Percentiles rank a stretch among this genome's conserved stretches.
Evolutionary conservation across 208 protist species (phyloP).

Genomic region (Trypanosoma mega): DNA sequence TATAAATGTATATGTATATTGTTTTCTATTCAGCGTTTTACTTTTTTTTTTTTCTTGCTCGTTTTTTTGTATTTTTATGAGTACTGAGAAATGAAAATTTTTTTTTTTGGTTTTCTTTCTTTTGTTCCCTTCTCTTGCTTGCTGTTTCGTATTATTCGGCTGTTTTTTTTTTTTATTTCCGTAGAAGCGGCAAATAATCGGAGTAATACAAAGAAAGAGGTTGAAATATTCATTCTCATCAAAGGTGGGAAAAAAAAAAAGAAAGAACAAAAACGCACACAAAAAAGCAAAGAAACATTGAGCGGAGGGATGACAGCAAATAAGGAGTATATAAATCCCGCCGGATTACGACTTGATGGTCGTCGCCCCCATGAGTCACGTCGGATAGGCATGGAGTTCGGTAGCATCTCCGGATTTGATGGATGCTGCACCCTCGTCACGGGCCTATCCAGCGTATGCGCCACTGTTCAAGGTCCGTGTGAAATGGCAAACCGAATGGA

Average conservation of each 20-base stretch:
- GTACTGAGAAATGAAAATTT: conserved; percentile 1
- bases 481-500: conserved; percentile 59
- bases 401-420: conserved; percentile 57
- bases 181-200: too few species aligned
- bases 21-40: too few species aligned
- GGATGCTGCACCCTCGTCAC: conserved; percentile 68
- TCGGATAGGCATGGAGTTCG: conserved; percentile 60
- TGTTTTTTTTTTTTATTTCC: too few species aligned
- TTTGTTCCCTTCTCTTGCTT: conserved; percentile 21
- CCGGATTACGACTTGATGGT: conserved; percentile 78
- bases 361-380: conserved; percentile 70
- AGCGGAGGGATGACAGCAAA: conserved; percentile 34
- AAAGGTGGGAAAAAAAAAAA: too few species aligned
- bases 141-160: too few species aligned
- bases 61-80: too few species aligned
- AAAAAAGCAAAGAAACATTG: neutral
- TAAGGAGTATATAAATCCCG: conserved; percentile 83
- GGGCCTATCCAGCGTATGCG: conserved; percentile 65
- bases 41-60: too few species aligned
- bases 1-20: too few species aligned
- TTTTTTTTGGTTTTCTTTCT: conserved; percentile 14
- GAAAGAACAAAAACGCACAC: too few species aligned
- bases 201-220: too few species aligned
- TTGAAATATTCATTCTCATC: too few species aligned
- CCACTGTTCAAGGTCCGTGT: conserved; percentile 68